phyloP scores from a whole-genome alignment of 116 monocot species.

The Iris pallida region DNA sequence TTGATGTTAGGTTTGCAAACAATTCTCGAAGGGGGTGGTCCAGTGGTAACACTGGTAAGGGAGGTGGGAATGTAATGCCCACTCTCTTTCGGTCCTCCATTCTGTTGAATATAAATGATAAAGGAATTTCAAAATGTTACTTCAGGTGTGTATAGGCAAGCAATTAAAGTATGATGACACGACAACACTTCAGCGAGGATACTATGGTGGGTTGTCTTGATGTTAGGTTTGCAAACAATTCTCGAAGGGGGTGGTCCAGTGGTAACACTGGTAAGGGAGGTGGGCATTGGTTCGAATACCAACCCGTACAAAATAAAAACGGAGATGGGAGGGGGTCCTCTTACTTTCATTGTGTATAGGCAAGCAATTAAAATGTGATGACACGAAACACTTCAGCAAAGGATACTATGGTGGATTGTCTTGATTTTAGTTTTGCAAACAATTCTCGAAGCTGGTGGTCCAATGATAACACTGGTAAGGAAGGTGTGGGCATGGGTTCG shows the following conservation, averaged over 20 bases:
- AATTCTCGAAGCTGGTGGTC: not conserved
- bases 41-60: too few species aligned
- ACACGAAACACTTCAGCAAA: not conserved
- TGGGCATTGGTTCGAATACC: too few species aligned
- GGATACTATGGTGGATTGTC: not conserved
- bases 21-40: not conserved
- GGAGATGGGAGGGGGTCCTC: too few species aligned
- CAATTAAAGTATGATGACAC: not conserved
- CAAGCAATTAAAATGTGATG: not conserved
- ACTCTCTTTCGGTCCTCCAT: conserved; percentile 32
- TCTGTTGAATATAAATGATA: conserved; percentile 23
- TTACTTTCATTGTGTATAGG: not conserved
- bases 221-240: not conserved
- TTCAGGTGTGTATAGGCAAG: not conserved
- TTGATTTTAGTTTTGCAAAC: not conserved
- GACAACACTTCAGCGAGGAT: not conserved
- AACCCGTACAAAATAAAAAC: too few species aligned
- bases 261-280: too few species aligned
- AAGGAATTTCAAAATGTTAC: not conserved
- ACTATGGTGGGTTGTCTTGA: not conserved
- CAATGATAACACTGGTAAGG: too few species aligned
- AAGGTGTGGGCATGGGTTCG: too few species aligned
- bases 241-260: too few species aligned
- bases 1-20: not conserved
- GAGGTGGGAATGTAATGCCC: conserved; percentile 29